A percentile compares a stretch with the other conserved stretches of the same genome.
Conservation (phyloP, 495 filamentous ascomycete species). For the Astrocystis sublimbata region DNA sequence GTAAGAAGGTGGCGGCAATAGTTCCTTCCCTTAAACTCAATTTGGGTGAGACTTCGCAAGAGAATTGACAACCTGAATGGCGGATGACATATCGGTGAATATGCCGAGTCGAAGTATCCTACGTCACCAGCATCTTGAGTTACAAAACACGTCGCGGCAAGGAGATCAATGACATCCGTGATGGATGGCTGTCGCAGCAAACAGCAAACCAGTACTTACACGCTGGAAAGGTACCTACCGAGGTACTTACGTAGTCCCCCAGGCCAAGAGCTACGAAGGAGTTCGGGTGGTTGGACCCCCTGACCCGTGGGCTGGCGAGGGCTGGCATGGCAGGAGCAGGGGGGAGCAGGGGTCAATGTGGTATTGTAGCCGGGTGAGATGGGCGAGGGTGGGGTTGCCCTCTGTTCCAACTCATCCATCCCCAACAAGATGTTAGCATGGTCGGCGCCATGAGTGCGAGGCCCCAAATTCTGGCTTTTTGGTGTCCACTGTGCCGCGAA, state of each 20-base stretch:
- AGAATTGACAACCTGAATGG: too few relatives aligned
- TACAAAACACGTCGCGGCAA: too few relatives aligned
- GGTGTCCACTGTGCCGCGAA: background rate
- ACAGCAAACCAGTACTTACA: background rate
- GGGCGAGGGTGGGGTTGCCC: constrained; percentile 32
- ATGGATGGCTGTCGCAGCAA: too few relatives aligned
- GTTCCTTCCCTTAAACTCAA: too few relatives aligned
- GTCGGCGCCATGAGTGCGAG: background rate
- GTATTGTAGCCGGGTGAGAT: too few relatives aligned
- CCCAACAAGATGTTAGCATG: constrained; percentile 34
- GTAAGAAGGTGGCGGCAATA: too few relatives aligned
- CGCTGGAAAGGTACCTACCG: background rate
- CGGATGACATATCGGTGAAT: too few relatives aligned
- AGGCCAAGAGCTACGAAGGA: background rate
- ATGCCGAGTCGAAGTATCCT: too few relatives aligned
- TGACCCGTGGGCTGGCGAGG: constrained; percentile 26
- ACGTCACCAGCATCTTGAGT: too few relatives aligned
- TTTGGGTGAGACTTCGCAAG: too few relatives aligned
- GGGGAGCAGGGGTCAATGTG: background rate
- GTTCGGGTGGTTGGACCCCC: constrained; percentile 5
- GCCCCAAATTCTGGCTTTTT: constrained; percentile 9
- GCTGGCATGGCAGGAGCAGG: background rate
- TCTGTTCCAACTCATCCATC: constrained; percentile 29
- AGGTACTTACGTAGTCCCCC: background rate
- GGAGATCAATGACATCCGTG: too few relatives aligned